Base-by-base conservation (phyloP, 176 grass and related monocot species). In the Tillandsia fasciculata region DNA sequence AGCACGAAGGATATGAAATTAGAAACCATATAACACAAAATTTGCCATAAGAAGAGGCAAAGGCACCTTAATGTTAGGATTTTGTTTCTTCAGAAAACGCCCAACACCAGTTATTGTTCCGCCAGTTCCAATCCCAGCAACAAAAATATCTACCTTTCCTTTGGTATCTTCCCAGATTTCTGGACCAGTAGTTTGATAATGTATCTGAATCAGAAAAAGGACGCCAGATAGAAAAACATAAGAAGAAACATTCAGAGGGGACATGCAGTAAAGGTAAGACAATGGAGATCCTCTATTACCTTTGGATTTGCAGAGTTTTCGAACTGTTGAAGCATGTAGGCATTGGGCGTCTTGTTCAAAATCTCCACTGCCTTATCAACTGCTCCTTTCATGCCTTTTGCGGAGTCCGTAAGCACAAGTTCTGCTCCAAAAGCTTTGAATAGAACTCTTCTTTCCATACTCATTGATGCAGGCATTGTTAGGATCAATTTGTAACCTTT, bases 131-230 rank as follows among this genome's bases (percentile, higher is more conserved):
- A 97, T 90, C 70, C 93, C 93, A 65, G 86, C 93, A 66, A 97
- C 81, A 80, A 97, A 90, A 74, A 92, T 90, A 72, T 92, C 89
- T 22, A 92, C 86, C 72, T 90, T 92, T 20, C 93, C 93, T 78
- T 76, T 90, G 76, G 93, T 90, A 82, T 97, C 93, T 77, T 97
- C 89, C 93, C 89, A 97, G 33, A 97, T 97, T 85, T 92, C 93
- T 64, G 93, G 93, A 10, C 93, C 93, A 24, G 93, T 97, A 74
- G 86, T 87, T 53, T 97, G 89, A 73, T 97, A 92, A 51, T 97
- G 93, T 64, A 97, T 71, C 92, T 96, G 76, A 78, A 72, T 64
- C 47, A 73, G 77, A 72, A 29, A 71, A 26, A 15, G 50, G 17
- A 52, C 52, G 26, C 51, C 9, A 20, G 63, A 52, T 42, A 33